Evolutionary conservation across 495 filamentous ascomycete genomes (phyloP).

Genomic region (Hypoxylon trugodes): DNA sequence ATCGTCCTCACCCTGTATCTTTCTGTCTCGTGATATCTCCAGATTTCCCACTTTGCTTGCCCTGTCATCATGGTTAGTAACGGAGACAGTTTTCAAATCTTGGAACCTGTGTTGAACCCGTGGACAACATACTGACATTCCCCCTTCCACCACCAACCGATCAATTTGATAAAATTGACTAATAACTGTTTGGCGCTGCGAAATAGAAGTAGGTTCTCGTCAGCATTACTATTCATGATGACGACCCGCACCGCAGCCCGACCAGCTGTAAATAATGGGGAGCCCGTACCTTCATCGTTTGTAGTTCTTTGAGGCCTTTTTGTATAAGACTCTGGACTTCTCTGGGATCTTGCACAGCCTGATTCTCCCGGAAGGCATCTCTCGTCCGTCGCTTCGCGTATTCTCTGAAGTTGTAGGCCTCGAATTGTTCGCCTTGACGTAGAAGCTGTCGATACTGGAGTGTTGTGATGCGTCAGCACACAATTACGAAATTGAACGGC

Average conservation of each 20-base stretch:
- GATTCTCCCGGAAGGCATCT: constrained; percentile 88
- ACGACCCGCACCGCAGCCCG: not conserved
- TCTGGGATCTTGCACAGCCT: constrained; percentile 70
- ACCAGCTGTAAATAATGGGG: not conserved
- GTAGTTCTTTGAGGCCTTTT: constrained; percentile 84
- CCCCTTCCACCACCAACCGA: constrained; percentile 90
- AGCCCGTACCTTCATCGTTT: constrained; percentile 84
- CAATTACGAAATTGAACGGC: not conserved
- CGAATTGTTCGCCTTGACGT: constrained; percentile 86
- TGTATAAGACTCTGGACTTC: constrained; percentile 88
- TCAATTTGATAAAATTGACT: constrained; percentile 96
- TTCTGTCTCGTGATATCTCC: constrained; percentile 81
- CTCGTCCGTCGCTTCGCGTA: constrained; percentile 89
- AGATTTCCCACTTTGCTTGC: constrained; percentile 74
- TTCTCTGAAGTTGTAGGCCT: constrained; percentile 95
- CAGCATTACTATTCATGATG: constrained; percentile 1
- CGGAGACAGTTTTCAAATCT: not conserved
- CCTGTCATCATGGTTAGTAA: constrained; percentile 55
- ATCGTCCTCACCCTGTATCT: constrained; percentile 73
- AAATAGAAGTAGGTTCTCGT: not conserved
- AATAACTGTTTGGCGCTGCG: constrained; percentile 90
- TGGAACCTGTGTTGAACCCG: not conserved
- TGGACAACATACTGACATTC: constrained; percentile 59
- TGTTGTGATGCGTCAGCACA: constrained; percentile 1
- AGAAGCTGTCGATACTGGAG: constrained; percentile 88